Percentiles rank a stretch among this genome's conserved stretches.
phyloP scores from a whole-genome alignment of 257 asterid species.

The Striga asiatica region DNA sequence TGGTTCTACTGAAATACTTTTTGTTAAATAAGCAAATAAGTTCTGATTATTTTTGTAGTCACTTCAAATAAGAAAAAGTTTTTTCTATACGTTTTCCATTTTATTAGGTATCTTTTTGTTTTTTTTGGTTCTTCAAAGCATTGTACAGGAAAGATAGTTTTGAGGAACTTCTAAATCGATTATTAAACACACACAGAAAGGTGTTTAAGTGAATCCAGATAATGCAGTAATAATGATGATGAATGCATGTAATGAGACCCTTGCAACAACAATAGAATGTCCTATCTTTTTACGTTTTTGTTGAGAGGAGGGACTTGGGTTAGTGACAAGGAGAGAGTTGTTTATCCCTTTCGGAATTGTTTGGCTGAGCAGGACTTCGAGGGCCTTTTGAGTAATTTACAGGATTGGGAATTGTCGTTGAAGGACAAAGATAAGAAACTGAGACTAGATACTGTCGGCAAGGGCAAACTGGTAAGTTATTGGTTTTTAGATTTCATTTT shows the following conservation, averaged over 20 bases:
- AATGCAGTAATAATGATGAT: neutral
- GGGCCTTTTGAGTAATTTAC: slow-evolving; percentile 74
- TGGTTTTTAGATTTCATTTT: neutral
- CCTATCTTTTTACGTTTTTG: neutral
- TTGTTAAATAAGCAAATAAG: neutral
- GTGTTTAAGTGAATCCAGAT: neutral
- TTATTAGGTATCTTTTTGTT: too few species aligned
- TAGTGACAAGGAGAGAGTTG: slow-evolving; percentile 5
- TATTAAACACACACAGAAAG: neutral
- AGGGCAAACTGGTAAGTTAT: slow-evolving; percentile 43
- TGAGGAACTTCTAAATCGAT: neutral
- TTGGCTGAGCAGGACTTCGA: slow-evolving; percentile 46
- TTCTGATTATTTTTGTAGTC: neutral
- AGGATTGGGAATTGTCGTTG: slow-evolving; percentile 83
- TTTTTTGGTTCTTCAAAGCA: neutral
- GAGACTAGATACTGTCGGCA: slow-evolving; percentile 39
- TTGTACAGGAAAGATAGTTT: neutral
- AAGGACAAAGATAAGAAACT: slow-evolving; percentile 69
- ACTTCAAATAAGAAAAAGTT: neutral
- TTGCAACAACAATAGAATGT: neutral
- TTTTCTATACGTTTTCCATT: too few species aligned
- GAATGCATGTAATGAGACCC: neutral
- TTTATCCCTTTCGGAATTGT: slow-evolving; percentile 10
- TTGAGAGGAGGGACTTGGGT: neutral
- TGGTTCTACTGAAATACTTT: neutral